A percentile compares a stretch with the other conserved stretches of the same genome.
These are phyloP conservation scores for Carpinus viminea DNA, from an alignment of 306 rosid species.

Conservation along the genomic window DNA sequence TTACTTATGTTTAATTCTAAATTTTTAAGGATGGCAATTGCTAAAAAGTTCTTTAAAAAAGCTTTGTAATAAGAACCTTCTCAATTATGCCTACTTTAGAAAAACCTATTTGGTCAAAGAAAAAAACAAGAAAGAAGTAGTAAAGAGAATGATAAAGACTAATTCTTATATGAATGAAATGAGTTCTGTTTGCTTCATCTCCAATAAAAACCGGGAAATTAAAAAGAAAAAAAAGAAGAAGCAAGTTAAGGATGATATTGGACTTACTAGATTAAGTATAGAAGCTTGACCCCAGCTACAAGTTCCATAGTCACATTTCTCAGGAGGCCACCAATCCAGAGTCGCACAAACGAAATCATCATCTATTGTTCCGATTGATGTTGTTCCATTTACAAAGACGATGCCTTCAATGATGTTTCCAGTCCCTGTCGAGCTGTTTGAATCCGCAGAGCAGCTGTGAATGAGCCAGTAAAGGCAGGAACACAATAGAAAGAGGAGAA, in stretches of 20 bases:
- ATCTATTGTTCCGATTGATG: conserved; percentile 60
- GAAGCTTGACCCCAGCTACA: conserved; percentile 94
- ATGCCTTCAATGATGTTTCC: conserved; percentile 37
- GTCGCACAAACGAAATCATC: conserved; percentile 89
- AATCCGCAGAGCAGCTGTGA: background rate
- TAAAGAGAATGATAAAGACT: background rate
- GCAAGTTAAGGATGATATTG: background rate
- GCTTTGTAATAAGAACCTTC: too few relatives aligned
- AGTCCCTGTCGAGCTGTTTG: background rate
- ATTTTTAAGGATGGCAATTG: too few relatives aligned
- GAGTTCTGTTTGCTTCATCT: too few relatives aligned
- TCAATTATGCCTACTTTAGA: too few relatives aligned
- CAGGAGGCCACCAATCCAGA: conserved; percentile 99
- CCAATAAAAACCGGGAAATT: background rate
- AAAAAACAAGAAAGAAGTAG: background rate
- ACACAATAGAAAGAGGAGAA: background rate
- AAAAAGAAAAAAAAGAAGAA: background rate
- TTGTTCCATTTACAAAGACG: conserved; percentile 57
- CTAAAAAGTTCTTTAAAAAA: too few relatives aligned
- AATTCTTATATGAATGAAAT: too few relatives aligned
- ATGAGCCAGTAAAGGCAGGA: conserved; percentile 3
- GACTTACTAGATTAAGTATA: conserved; percentile 78
- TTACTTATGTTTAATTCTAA: too few relatives aligned
- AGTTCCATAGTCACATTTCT: conserved; percentile 86
- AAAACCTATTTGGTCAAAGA: too few relatives aligned